Evolutionary conservation across 2,329 filamentous ascomycete species (phyloP).

Genomic region (Aspergillus sojae): DNA sequence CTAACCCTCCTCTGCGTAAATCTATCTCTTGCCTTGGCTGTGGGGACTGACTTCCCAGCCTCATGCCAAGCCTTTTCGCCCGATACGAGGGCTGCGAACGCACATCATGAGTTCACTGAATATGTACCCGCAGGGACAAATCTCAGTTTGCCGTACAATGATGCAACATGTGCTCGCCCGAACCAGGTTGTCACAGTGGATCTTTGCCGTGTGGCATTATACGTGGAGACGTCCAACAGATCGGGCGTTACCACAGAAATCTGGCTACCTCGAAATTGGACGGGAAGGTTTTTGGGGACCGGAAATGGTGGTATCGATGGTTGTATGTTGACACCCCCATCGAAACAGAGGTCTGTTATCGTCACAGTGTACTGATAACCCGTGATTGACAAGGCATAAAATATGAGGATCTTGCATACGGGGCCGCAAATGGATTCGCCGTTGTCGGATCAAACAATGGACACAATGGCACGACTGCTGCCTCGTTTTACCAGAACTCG

Average conservation of each 20-base stretch:
- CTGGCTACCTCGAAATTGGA: constrained; percentile 13
- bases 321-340: background rate
- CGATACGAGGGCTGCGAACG: background rate
- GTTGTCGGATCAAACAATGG: constrained; percentile 15
- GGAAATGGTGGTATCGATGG: constrained; percentile 15
- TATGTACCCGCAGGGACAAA: background rate
- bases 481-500: constrained; percentile 1
- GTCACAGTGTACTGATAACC: background rate
- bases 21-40: too few relatives aligned
- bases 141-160: background rate
- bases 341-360: background rate
- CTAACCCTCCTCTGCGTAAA: background rate
- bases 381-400: constrained; percentile 6
- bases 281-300: constrained; percentile 9
- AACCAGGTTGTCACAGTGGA: background rate
- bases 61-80: background rate
- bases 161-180: background rate
- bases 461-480: constrained; percentile 10
- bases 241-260: constrained; percentile 8
- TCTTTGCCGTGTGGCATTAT: background rate
- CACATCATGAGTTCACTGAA: background rate
- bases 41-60: background rate
- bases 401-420: constrained; percentile 15
- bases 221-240: background rate
- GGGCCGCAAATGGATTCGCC: constrained; percentile 11